A percentile compares a stretch with the other conserved stretches of the same genome.
Evolutionary conservation across 208 protist genomes (phyloP).

Genomic region (Crithidia fasciculata): DNA sequence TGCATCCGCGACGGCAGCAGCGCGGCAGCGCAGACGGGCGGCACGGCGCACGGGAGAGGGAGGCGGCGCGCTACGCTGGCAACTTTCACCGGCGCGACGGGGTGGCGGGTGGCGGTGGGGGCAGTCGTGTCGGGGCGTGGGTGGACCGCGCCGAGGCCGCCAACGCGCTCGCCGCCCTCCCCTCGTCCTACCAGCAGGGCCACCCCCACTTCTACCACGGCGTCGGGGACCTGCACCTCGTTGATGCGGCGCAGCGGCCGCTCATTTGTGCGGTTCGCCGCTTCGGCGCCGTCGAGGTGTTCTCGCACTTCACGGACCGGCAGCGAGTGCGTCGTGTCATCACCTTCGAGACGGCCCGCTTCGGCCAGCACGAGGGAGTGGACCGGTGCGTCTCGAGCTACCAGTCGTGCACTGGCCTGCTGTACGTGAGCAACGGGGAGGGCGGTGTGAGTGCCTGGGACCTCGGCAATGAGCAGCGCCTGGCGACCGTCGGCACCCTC

Average conservation of each 20-base stretch:
- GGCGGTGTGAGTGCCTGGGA: conserved; percentile 67
- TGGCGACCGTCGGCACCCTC: conserved; percentile 29
- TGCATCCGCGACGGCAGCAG: not conserved
- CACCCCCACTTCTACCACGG: conserved; percentile 27
- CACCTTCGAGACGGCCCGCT: conserved; percentile 64
- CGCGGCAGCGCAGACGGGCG: not conserved
- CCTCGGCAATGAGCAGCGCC: conserved; percentile 38
- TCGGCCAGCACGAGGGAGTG: conserved; percentile 34
- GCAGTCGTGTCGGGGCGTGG: conserved; percentile 18
- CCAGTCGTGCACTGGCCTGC: conserved; percentile 49
- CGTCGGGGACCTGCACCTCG: conserved; percentile 66
- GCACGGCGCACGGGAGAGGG: conserved; percentile 1
- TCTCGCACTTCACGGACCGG: conserved; percentile 50
- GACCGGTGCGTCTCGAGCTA: conserved; percentile 79
- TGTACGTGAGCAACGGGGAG: conserved; percentile 59
- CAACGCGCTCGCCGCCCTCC: conserved; percentile 28
- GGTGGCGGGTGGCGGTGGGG: conserved; percentile 12
- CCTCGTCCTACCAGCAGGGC: conserved; percentile 21
- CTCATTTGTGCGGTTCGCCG: conserved; percentile 78
- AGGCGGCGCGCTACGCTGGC: not conserved
- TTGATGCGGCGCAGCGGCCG: conserved; percentile 67
- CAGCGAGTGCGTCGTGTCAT: conserved; percentile 51
- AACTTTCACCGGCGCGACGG: conserved; percentile 17
- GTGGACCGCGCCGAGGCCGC: conserved; percentile 30
- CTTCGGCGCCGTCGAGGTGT: conserved; percentile 70